Percentiles rank a stretch among this genome's conserved stretches.
phyloP scores from a whole-genome alignment of 2,329 filamentous ascomycete species.

The Erysiphe neolycopersici region DNA sequence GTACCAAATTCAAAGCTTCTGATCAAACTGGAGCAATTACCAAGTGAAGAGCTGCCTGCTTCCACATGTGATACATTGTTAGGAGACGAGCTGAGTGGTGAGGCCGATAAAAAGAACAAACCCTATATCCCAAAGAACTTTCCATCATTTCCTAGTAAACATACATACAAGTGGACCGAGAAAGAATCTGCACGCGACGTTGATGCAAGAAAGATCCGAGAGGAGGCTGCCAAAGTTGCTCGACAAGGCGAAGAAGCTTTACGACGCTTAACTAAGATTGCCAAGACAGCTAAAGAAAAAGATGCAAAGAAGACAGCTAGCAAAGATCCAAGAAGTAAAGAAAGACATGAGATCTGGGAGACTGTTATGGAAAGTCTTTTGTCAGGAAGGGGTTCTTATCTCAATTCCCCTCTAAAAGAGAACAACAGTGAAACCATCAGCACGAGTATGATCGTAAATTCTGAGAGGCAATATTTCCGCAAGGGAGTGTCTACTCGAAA shows the following conservation, averaged over 20 bases:
- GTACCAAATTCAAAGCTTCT: constrained; percentile 15
- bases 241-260: constrained; percentile 36
- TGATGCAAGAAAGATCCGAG: constrained; percentile 29
- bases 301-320: constrained; percentile 28
- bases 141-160: constrained; percentile 34
- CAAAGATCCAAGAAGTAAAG: constrained; percentile 22
- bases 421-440: constrained; percentile 21
- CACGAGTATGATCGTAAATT: constrained; percentile 37
- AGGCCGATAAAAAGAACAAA: constrained; percentile 26
- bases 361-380: constrained; percentile 27
- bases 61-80: constrained; percentile 15
- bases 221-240: constrained; percentile 30
- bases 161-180: constrained; percentile 34
- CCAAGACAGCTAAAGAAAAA: constrained; percentile 37
- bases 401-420: constrained; percentile 4
- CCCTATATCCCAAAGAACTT: constrained; percentile 30
- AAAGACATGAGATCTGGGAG: constrained; percentile 34
- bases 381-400: not conserved
- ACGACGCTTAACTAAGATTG: constrained; percentile 29
- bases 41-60: constrained; percentile 18
- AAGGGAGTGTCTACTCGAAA: constrained; percentile 14
- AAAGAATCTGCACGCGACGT: constrained; percentile 19
- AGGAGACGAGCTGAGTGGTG: constrained; percentile 29
- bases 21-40: constrained; percentile 13
- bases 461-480: constrained; percentile 24